Conservation (phyloP, 345 rosid species). For the Garcia nutans region DNA sequence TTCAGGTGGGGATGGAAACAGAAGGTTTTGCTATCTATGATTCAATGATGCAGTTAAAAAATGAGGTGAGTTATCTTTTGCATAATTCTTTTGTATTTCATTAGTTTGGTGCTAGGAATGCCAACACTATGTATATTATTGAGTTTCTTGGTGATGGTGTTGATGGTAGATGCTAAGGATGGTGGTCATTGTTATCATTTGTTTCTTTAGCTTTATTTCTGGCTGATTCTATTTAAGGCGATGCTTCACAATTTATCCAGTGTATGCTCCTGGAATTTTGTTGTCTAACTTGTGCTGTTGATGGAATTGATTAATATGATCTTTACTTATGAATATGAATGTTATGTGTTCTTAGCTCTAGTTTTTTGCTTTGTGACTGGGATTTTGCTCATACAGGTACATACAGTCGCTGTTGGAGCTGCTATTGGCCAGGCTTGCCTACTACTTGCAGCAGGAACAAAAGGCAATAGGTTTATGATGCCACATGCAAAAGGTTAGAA, state of each 20-base stretch:
- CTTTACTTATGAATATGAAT: neutral
- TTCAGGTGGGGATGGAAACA: constrained; percentile 84
- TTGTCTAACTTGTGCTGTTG: neutral
- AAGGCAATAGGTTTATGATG: constrained; percentile 86
- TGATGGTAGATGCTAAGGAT: neutral
- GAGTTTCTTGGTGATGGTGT: neutral
- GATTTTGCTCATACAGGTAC: constrained; percentile 48
- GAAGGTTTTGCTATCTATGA: constrained; percentile 95
- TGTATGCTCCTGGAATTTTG: neutral
- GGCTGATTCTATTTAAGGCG: neutral
- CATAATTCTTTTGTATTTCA: neutral
- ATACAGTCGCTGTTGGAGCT: constrained; percentile 72
- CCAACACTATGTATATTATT: neutral
- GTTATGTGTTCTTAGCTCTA: neutral
- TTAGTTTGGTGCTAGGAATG: neutral
- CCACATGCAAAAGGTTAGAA: constrained; percentile 79
- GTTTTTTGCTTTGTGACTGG: neutral
- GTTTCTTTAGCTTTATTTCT: neutral
- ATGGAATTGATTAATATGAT: neutral
- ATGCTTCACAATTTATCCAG: neutral
- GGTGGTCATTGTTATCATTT: neutral
- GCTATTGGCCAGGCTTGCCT: constrained; percentile 84
- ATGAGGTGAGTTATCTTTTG: constrained; percentile 43
- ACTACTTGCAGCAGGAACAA: constrained; percentile 77
- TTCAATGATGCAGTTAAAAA: constrained; percentile 65